Evolutionary conservation across 2,329 filamentous ascomycete genomes (phyloP), one percentile per base, ranked within the genome.

Genomic region (Microcyclospora tardicrescens): DNA sequence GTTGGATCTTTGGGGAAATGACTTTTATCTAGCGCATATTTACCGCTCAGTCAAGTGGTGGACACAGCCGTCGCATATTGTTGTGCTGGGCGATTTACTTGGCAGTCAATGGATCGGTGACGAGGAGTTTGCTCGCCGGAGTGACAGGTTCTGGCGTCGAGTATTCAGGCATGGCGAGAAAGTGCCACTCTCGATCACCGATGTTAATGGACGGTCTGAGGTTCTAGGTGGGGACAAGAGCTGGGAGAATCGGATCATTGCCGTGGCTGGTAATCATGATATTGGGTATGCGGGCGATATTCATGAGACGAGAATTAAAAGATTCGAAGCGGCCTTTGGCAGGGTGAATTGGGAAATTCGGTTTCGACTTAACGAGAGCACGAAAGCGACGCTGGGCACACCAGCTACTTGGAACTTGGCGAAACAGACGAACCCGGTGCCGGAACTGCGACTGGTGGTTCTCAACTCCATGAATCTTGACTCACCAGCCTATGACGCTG

Each of bases 401-500:
- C 35, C 29, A n/a, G 41, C 16, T 16, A 24, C 19, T 5, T 24
- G 19, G 19, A 24, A 5, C 8, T 8, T 24, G 19, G 19, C 19
- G 19, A 8, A 24, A 24, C 19, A 4, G 8, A 24, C 19, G 8
- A 24, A 24, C 8, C 5, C 19, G 8, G 30, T 32, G 4, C 81
- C 86, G 2, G 79, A 84, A 45, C 66, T 98, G 34, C 81, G 89
- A 48, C 68, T 98, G 40, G 67, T 96, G 24, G 75, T 93, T 28
- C 70, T 98, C 46, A 98, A 98, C 61, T 80, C 84, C 39, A 85
- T 98, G 74, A 93, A 93, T 53, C 75, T 98, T 29, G 91, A 98
- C 60, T 82, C 78, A 0, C 91, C 91, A 0, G 84, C 81, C 4
- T 67, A 75, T 30, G 73, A 75, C 13, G 52, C 65, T 3, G 66